Evolutionary conservation across 2,329 filamentous ascomycete genomes (phyloP), one percentile per base, ranked within the genome.

Genomic region (Emergomyces orientalis): DNA sequence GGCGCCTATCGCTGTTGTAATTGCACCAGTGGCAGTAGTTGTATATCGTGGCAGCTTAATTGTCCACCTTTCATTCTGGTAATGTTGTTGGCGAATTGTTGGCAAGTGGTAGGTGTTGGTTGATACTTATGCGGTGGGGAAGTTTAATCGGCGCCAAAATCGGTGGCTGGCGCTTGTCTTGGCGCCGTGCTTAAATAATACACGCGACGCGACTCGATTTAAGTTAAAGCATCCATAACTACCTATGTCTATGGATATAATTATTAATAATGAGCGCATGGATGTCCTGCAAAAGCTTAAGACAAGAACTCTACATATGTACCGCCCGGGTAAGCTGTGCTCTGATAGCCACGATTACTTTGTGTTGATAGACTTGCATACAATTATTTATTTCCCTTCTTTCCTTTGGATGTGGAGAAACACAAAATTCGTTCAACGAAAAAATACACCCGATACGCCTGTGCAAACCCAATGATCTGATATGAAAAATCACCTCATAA

Each of bases 151-250:
- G 7, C 3, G 32, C 32, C 32, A 32, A 32, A 32, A 32, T 7
- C 32, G 3, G 32, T 43, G 37, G 55, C 34, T 47, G 55, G 56
- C 56, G 56, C 19, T 27, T 45, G 56, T 59, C 41, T 59, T 59
- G 56, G 56, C 56, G 56, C 39, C 56, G 11, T 25, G 54, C 51
- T 34, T 34, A 54, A 54, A 34, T 34, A 34, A 32, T 45, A 45
- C 27, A 59, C 56, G 41, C 39, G 39, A 47, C 56, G 56, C 41
- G 41, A 41, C 30, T 37, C 34, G 34, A 32, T 17, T 13, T 47
- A 47, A 22, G 34, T n/a, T n/a, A n/a, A n/a, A n/a, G n/a, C n/a
- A n/a, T n/a, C n/a, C n/a, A 3, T 32, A 32, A 3, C 32, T 32
- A 32, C 32, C 7, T 3, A 3, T 32, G 32, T 3, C 32, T 32